A percentile compares a stretch with the other conserved stretches of the same genome.
These are phyloP conservation scores for Ogataea trehalophila DNA, from an alignment of 805 yeast species.

Conservation along the genomic window DNA sequence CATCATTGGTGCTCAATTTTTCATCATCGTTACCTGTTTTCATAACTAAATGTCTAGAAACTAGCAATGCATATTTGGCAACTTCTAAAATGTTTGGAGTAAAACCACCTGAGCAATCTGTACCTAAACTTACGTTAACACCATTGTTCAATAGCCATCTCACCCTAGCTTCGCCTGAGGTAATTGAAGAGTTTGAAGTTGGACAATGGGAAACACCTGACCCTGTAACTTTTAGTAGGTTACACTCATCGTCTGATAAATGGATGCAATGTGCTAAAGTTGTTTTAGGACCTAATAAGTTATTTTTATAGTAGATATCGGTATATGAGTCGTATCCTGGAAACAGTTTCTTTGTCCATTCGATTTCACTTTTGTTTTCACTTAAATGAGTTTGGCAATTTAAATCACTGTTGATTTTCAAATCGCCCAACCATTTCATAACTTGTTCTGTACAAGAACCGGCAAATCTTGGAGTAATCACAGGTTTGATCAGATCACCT, in stretches of 20 bases:
- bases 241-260: slow-evolving; percentile 58
- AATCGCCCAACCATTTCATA: slow-evolving; percentile 56
- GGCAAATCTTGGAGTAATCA: slow-evolving; percentile 91
- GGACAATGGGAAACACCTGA: slow-evolving; percentile 93
- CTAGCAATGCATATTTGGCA: slow-evolving; percentile 67
- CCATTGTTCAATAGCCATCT: slow-evolving; percentile 59
- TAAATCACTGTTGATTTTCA: slow-evolving; percentile 43
- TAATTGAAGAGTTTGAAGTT: slow-evolving; percentile 77
- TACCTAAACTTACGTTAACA: slow-evolving; percentile 76
- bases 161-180: slow-evolving; percentile 88
- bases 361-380: slow-evolving; percentile 73
- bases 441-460: slow-evolving; percentile 72
- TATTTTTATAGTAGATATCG: slow-evolving; percentile 65
- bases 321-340: slow-evolving; percentile 70
- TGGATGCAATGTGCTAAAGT: slow-evolving; percentile 89
- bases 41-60: slow-evolving; percentile 69
- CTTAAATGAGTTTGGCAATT: slow-evolving; percentile 90
- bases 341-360: slow-evolving; percentile 65
- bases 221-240: slow-evolving; percentile 45
- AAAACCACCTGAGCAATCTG: slow-evolving; percentile 77
- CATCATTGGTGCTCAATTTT: slow-evolving; percentile 64
- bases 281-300: slow-evolving; percentile 59
- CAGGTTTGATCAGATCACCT: slow-evolving; percentile 56
- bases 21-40: slow-evolving; percentile 38
- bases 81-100: slow-evolving; percentile 58